Evolutionary conservation across 2,329 filamentous ascomycete species (phyloP), one percentile per base, ranked within the genome.

Genomic region (Thyridium curvatum): DNA sequence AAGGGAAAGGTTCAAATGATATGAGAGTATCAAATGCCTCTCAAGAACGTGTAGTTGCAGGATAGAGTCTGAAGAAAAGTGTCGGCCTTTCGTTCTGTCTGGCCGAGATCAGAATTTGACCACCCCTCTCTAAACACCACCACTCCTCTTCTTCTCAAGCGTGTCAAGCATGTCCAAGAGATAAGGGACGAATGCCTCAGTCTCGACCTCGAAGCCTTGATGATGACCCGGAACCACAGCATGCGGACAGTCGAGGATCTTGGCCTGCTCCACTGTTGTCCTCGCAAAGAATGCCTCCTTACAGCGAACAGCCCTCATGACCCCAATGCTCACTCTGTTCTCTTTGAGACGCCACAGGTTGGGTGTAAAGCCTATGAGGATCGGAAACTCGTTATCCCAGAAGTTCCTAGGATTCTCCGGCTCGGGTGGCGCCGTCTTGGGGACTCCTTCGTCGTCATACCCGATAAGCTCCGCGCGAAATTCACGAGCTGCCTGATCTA

Each of bases 211-310:
- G 41, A 58, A 60, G 4, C 52, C 54, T 36, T 54, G 48, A 37
- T 60, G 58, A 38, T 55, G 51, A 2, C 55, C 56, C 13, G 56
- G 53, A 8, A 60, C 50, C 14, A 46, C 34, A n/a, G 44, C 26
- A 7, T 30, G 37, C 14, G 49, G 47, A 40, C 57, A 60, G 0
- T 32, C 50, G 35, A 60, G 18, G 4, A 57, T 46, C 41, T 51
- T 52, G 2, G 45, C 54, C 45, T 56, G 55, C 41, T 55, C 55
- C 5, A 47, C 35, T 16, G 43, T 44, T 8, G 54, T 41, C 40
- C 49, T 40, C 4, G 53, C 52, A 43, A 52, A 60, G 32, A 49
- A 56, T 1, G 55, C 54, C 37, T 56, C 56, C 15, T 42, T 38
- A 28, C 50, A 52, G 31, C 49, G 36, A 3, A 42, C 44, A 0